Evolutionary conservation across 106 monocot species (phyloP), one percentile per base, ranked within the genome.

Genomic region (Phalaenopsis aphrodite): DNA sequence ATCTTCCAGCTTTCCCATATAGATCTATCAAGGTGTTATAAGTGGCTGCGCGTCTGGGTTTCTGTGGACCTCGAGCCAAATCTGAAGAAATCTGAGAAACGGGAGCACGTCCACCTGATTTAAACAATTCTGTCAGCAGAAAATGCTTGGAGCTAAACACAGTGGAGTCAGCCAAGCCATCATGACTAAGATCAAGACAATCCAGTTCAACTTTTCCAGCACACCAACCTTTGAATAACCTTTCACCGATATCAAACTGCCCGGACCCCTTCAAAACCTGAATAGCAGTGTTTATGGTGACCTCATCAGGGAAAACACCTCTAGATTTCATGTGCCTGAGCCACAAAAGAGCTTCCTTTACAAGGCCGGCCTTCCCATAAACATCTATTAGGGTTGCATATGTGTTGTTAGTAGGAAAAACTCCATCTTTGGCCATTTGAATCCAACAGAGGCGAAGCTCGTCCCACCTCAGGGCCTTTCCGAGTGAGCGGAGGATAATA

Each of bases 21-120:
- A 95, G 48, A 86, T 95, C 95, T 46, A 95, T 95, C 77, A 95
- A 76, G 0, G 85, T 88, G 77, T 95, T 95, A 64, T 91, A 93
- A 14, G 95, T 95, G 19, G 89, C 90, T 8, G 90, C 89, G 21
- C 89, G 90, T 42, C 77, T 83, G 2, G 93, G 93, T 79, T 56
- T 93, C 52, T 80, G 78, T 12, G 45, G 67, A 10, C 82, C 76
- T 21, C 67, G 75, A 9, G 76, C 81, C 1, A 46, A 45, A 45
- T 3, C 65, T 5, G 57, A 76, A 11, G 65, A 55, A 19, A 55
- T 80, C 21, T 47, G 41, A 7, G 78, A 85, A 30, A 61, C 45
- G 3, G 79, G 78, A 1, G 56, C 71, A 0, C 86, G 71, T 4
- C 84, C 85, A 8, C 90, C 89, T 4, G 72, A 78, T 47, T 81